A percentile compares a stretch with the other conserved stretches of the same genome.
Conservation (phyloP, 129 eudicot species). For the Daucus carota region DH1_v3.0 NC_030388.2:1454001-1454500, state of each 20-base stretch:
- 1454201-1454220: not conserved
- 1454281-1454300: not conserved
- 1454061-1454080: too few species aligned
- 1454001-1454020: too few species aligned
- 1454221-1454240: not conserved
- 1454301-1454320: not conserved
- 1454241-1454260: not conserved
- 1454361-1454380: not conserved
- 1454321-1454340: not conserved
- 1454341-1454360: not conserved
- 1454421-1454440: not conserved
- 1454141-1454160: not conserved
- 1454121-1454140: not conserved
- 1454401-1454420: not conserved
- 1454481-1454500: not conserved
- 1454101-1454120: constrained; percentile 6
- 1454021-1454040: too few species aligned
- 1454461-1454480: too few species aligned
- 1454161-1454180: too few species aligned
- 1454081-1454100: too few species aligned
- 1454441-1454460: too few species aligned
- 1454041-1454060: too few species aligned
- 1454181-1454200: not conserved
- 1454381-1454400: not conserved
- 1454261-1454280: not conserved